phyloP scores from a whole-genome alignment of 768 basidiomycete species.

The Trametes coccinea region DNA sequence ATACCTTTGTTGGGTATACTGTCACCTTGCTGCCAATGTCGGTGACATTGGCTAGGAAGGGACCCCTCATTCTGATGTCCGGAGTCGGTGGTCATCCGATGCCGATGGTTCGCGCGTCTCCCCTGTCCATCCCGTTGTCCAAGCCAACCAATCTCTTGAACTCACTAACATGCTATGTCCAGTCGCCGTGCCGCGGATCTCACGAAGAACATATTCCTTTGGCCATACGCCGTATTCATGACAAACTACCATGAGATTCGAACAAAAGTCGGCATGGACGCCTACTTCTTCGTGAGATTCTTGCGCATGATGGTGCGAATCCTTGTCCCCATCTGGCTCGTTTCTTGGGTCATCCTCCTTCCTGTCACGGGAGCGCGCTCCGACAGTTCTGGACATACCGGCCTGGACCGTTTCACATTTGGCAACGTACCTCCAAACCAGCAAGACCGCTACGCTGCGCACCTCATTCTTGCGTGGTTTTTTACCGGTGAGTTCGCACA shows the following conservation, averaged over 20 bases:
- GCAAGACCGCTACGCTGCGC: slow-evolving; percentile 69
- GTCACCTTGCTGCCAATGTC: too few species aligned
- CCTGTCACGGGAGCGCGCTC: slow-evolving; percentile 69
- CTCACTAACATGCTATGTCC: slow-evolving; percentile 3
- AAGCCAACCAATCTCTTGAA: neutral
- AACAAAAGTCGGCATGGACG: slow-evolving; percentile 78
- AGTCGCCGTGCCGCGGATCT: slow-evolving; percentile 58
- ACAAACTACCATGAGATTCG: slow-evolving; percentile 65
- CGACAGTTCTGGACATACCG: slow-evolving; percentile 42
- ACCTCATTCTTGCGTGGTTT: slow-evolving; percentile 71
- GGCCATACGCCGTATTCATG: slow-evolving; percentile 65
- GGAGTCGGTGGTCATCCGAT: too few species aligned
- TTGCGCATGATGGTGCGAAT: slow-evolving; percentile 80
- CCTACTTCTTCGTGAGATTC: slow-evolving; percentile 93
- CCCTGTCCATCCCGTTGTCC: neutral
- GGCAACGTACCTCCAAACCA: slow-evolving; percentile 66
- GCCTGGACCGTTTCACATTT: slow-evolving; percentile 74
- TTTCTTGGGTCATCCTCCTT: slow-evolving; percentile 85
- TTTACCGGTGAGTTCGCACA: slow-evolving; percentile 65
- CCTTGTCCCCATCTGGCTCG: slow-evolving; percentile 86
- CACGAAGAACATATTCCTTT: slow-evolving; percentile 49
- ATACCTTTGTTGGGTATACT: too few species aligned
- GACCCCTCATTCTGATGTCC: too few species aligned
- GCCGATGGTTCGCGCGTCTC: too few species aligned
- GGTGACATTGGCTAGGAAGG: too few species aligned